Conservation (phyloP, 2,329 filamentous ascomycete species). For the Alternaria postmessia region DNA sequence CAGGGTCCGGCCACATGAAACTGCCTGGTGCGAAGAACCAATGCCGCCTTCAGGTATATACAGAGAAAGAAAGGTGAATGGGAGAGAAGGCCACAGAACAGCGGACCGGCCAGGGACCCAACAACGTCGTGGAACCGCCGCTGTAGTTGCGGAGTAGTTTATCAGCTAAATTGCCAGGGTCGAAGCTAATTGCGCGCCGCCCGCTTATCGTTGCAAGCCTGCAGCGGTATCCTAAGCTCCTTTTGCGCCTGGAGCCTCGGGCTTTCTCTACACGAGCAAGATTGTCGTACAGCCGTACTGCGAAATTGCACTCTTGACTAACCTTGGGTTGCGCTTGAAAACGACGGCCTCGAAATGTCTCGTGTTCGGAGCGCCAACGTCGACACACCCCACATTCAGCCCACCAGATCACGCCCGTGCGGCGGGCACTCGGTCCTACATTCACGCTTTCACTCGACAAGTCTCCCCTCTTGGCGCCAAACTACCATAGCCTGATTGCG, state of each 20-base stretch:
- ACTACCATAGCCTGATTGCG: background rate
- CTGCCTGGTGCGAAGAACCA: conserved; percentile 10
- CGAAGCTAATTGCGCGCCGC: conserved; percentile 17
- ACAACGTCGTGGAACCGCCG: conserved; percentile 14
- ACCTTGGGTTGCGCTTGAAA: background rate
- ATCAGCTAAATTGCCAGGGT: conserved; percentile 18
- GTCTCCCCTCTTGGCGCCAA: background rate
- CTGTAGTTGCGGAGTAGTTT: conserved; percentile 18
- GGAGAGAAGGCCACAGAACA: conserved; percentile 3
- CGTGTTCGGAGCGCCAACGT: conserved; percentile 17
- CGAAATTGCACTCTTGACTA: conserved; percentile 8
- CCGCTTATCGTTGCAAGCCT: conserved; percentile 6
- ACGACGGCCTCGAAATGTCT: conserved; percentile 4
- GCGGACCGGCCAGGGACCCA: conserved; percentile 5
- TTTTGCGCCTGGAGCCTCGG: background rate
- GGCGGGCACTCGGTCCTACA: conserved; percentile 2
- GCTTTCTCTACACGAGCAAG: conserved; percentile 1
- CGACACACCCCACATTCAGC: conserved; percentile 15
- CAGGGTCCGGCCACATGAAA: conserved; percentile 17
- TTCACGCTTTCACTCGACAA: conserved; percentile 1
- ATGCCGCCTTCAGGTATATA: conserved; percentile 6
- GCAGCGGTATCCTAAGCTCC: conserved; percentile 8
- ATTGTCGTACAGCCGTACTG: background rate
- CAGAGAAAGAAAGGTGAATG: background rate
- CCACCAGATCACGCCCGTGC: conserved; percentile 12